Conservation (phyloP, 2,329 filamentous ascomycete genomes). For the Camillea tinctor region DNA sequence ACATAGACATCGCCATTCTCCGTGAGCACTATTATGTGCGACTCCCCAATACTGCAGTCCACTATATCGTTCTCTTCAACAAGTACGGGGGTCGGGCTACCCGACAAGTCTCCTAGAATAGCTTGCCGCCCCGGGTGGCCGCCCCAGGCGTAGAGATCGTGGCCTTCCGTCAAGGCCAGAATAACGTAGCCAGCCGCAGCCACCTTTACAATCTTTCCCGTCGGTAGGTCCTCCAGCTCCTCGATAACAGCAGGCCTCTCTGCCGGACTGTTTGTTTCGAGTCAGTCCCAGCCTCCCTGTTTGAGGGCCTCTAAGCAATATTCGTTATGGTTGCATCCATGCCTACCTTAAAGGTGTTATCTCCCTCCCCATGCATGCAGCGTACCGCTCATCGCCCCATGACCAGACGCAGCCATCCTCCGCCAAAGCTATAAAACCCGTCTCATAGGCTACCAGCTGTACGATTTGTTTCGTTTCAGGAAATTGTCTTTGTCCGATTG, state of each 20-base stretch:
- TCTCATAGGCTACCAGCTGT: slow-evolving; percentile 47
- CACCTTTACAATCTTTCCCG: slow-evolving; percentile 52
- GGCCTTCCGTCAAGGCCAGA: slow-evolving; percentile 56
- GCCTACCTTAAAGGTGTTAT: slow-evolving; percentile 41
- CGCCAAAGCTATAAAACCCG: slow-evolving; percentile 49
- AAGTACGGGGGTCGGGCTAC: slow-evolving; percentile 43
- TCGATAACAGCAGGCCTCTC: slow-evolving; percentile 44
- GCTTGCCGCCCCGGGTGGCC: slow-evolving; percentile 36
- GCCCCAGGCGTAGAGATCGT: slow-evolving; percentile 64
- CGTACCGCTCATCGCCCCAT: slow-evolving; percentile 59
- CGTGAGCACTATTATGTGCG: slow-evolving; percentile 57
- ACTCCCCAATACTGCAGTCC: slow-evolving; percentile 58
- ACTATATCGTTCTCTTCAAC: slow-evolving; percentile 51
- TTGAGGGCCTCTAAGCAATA: not conserved
- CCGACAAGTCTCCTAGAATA: slow-evolving; percentile 31
- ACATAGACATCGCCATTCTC: slow-evolving; percentile 50
- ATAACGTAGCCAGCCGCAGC: slow-evolving; percentile 56
- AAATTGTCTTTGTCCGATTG: slow-evolving; percentile 16
- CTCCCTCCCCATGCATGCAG: slow-evolving; percentile 54
- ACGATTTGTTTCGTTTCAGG: slow-evolving; percentile 28
- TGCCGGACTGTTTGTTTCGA: slow-evolving; percentile 42
- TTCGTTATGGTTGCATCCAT: slow-evolving; percentile 3
- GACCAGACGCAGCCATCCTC: slow-evolving; percentile 47
- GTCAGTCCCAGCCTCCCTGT: slow-evolving; percentile 7
- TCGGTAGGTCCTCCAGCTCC: slow-evolving; percentile 51